Conservation (phyloP, 2,329 filamentous ascomycete genomes). For the Fusarium sp. region DNA sequence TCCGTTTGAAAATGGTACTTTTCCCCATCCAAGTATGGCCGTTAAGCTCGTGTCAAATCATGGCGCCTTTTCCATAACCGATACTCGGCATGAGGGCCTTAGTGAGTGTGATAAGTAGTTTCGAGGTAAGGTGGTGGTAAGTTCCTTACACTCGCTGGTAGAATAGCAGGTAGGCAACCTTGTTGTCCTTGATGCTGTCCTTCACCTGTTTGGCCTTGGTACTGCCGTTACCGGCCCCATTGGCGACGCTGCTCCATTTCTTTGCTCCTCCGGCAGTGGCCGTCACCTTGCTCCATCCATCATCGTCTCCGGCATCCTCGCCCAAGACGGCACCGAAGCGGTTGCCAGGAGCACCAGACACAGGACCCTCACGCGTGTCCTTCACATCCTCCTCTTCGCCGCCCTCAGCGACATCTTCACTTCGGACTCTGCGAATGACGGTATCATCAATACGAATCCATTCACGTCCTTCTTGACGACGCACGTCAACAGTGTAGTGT, state of each 20-base stretch:
- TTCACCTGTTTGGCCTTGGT: constrained; percentile 70
- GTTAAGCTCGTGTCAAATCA: constrained; percentile 45
- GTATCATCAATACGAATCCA: constrained; percentile 98
- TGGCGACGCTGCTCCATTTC: constrained; percentile 75
- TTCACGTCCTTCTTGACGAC: constrained; percentile 92
- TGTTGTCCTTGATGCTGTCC: constrained; percentile 86
- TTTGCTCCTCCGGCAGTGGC: constrained; percentile 74
- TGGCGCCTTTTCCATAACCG: constrained; percentile 39
- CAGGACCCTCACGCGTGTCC: constrained; percentile 57
- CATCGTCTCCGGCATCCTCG: constrained; percentile 75
- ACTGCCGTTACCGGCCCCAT: constrained; percentile 69
- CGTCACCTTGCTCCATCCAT: constrained; percentile 86
- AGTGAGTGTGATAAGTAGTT: constrained; percentile 37
- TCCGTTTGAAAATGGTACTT: constrained; percentile 46
- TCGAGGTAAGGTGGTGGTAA: constrained; percentile 4
- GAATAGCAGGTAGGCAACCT: constrained; percentile 96
- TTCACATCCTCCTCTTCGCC: constrained; percentile 83
- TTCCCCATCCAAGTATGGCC: constrained; percentile 48
- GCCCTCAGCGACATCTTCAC: constrained; percentile 89
- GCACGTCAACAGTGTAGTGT: constrained; percentile 97
- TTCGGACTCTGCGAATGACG: constrained; percentile 83
- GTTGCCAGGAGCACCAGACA: constrained; percentile 68
- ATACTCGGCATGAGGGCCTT: constrained; percentile 29
- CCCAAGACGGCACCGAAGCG: constrained; percentile 80
- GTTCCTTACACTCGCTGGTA: constrained; percentile 78